Evolutionary conservation across 805 yeast species (phyloP).

Genomic region (Kodamaea neixiangensis): DNA sequence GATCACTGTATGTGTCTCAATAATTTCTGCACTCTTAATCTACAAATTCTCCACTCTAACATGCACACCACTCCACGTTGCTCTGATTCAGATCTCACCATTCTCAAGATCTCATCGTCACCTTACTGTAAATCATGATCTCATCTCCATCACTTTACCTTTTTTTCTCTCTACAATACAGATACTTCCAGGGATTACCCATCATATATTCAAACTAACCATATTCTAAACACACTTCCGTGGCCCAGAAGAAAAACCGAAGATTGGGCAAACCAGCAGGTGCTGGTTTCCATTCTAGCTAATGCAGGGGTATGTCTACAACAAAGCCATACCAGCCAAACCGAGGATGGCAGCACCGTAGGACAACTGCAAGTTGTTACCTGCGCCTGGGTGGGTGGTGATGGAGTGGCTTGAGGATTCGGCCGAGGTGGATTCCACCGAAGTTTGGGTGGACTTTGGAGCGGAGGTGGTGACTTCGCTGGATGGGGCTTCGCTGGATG

Average conservation of each 20-base stretch:
- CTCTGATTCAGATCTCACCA: too few relatives aligned
- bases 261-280: background rate
- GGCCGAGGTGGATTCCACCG: background rate
- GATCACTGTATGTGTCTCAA: too few relatives aligned
- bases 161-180: too few relatives aligned
- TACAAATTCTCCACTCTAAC: too few relatives aligned
- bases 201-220: background rate
- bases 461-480: constrained; percentile 13
- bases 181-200: background rate
- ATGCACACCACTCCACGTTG: too few relatives aligned
- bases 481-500: constrained; percentile 10
- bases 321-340: constrained; percentile 24
- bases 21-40: too few relatives aligned
- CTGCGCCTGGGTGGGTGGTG: constrained; percentile 17
- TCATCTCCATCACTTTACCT: too few relatives aligned
- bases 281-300: background rate
- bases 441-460: constrained; percentile 7
- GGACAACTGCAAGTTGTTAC: constrained; percentile 20
- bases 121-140: too few relatives aligned
- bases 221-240: background rate
- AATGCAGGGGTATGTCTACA: constrained; percentile 13
- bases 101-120: too few relatives aligned
- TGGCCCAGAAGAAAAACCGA: background rate
- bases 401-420: constrained; percentile 8
- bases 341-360: constrained; percentile 29